Percentiles rank a stretch among this genome's conserved stretches.
Conservation (phyloP, 805 yeast genomes). For the Lachancea kluyveri region DNA sequence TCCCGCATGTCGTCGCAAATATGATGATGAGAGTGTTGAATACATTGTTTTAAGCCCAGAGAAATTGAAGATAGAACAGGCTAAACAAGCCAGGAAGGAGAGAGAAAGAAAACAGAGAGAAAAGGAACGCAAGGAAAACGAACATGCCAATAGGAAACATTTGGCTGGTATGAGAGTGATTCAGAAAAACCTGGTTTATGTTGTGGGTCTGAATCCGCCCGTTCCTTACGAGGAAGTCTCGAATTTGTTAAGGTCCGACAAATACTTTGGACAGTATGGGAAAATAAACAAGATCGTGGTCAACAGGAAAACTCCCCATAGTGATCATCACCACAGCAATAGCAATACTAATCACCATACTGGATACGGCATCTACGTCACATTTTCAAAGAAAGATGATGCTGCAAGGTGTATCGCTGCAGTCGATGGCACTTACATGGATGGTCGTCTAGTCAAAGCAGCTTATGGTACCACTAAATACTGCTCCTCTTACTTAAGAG, state of each 20-base stretch:
- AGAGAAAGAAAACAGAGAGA: constrained; percentile 79
- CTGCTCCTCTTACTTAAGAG: constrained; percentile 92
- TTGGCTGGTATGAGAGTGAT: constrained; percentile 97
- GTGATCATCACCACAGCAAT: constrained; percentile 22
- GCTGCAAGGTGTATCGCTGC: constrained; percentile 91
- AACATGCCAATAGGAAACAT: constrained; percentile 73
- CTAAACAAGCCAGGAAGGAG: constrained; percentile 74
- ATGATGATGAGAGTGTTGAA: constrained; percentile 90
- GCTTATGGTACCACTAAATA: constrained; percentile 98
- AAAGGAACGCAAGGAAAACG: constrained; percentile 87
- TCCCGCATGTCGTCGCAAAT: constrained; percentile 94
- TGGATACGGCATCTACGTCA: constrained; percentile 93
- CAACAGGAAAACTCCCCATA: constrained; percentile 59
- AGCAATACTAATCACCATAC: constrained; percentile 40
- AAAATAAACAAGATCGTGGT: constrained; percentile 90
- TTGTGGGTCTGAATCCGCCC: constrained; percentile 78
- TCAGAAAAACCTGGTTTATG: constrained; percentile 94
- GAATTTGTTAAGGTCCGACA: constrained; percentile 74
- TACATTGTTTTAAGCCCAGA: constrained; percentile 79
- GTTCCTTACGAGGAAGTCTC: constrained; percentile 82
- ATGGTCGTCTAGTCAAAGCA: constrained; percentile 84
- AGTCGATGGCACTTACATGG: constrained; percentile 86
- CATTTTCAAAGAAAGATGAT: constrained; percentile 88
- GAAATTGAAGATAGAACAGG: constrained; percentile 74
- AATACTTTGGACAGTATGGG: constrained; percentile 98